A percentile compares a stretch with the other conserved stretches of the same genome.
phyloP scores from a whole-genome alignment of 1,139 yeast species.

The Sugiyamaella grinbergsii region DNA sequence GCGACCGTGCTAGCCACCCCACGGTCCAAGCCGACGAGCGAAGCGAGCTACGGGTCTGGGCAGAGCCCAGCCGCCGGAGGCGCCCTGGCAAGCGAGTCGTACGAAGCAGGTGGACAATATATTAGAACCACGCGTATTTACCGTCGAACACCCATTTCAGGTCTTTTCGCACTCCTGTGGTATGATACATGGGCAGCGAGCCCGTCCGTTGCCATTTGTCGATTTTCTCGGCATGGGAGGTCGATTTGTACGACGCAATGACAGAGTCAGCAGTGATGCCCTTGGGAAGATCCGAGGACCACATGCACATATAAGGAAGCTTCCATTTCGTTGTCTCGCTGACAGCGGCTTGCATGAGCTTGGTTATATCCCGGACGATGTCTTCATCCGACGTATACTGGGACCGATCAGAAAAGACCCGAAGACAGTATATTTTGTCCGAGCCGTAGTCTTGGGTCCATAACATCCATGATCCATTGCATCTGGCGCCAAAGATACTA shows the following conservation, averaged over 20 bases:
- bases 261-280: constrained; percentile 26
- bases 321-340: constrained; percentile 35
- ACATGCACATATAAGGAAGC: constrained; percentile 29
- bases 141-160: constrained; percentile 37
- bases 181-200: constrained; percentile 38
- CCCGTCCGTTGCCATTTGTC: constrained; percentile 21
- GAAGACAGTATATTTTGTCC: constrained; percentile 42
- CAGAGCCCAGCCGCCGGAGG: constrained; percentile 8
- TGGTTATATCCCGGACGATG: constrained; percentile 23
- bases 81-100: no score
- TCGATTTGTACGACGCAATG: constrained; percentile 14
- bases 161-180: constrained; percentile 19
- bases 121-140: constrained; percentile 40
- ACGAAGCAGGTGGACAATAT: no score
- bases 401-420: constrained; percentile 30
- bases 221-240: constrained; percentile 11
- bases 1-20: no score
- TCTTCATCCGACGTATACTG: constrained; percentile 18
- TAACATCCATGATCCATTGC: constrained; percentile 43
- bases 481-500: constrained; percentile 42
- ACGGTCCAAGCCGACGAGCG: constrained; percentile 3
- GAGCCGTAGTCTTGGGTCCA: constrained; percentile 53
- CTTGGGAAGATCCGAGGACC: constrained; percentile 37
- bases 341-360: constrained; percentile 35
- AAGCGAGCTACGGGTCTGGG: constrained; percentile 8